Evolutionary conservation across 1,139 yeast species (phyloP).

Genomic region (Petasospora fabianii): DNA sequence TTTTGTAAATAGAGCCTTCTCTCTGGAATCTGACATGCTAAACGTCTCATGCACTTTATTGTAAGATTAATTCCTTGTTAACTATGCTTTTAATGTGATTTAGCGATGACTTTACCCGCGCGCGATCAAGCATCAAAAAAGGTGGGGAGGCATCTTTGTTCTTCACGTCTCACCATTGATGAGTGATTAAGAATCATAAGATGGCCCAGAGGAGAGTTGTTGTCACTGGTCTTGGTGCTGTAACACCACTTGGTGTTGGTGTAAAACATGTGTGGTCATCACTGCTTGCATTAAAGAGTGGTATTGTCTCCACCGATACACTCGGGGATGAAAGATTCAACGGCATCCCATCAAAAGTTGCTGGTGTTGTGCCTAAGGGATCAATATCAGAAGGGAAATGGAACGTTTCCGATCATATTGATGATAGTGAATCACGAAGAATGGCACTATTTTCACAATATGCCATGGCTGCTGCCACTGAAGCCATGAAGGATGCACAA

Average conservation of each 20-base stretch:
- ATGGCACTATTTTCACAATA: constrained; percentile 74
- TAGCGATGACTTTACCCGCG: neutral
- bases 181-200: neutral
- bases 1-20: neutral
- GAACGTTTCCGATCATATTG: constrained; percentile 37
- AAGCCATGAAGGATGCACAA: constrained; percentile 69
- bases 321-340: constrained; percentile 48
- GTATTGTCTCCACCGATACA: constrained; percentile 51
- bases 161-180: neutral
- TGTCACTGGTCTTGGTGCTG: constrained; percentile 84
- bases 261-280: constrained; percentile 49
- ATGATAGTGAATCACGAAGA: constrained; percentile 42
- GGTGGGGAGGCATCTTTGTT: neutral
- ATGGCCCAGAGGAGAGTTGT: constrained; percentile 54
- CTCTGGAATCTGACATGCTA: neutral
- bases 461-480: constrained; percentile 71
- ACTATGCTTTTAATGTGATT: no score
- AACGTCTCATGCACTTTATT: no score
- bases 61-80: no score
- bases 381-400: constrained; percentile 46
- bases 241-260: constrained; percentile 85
- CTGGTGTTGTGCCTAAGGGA: constrained; percentile 69
- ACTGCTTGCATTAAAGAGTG: constrained; percentile 49
- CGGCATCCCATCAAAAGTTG: constrained; percentile 69
- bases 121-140: no score